These are phyloP conservation scores for Zasmidium angulare DNA, from an alignment of 2,329 filamentous ascomycete species.

Conservation along the genomic window DNA sequence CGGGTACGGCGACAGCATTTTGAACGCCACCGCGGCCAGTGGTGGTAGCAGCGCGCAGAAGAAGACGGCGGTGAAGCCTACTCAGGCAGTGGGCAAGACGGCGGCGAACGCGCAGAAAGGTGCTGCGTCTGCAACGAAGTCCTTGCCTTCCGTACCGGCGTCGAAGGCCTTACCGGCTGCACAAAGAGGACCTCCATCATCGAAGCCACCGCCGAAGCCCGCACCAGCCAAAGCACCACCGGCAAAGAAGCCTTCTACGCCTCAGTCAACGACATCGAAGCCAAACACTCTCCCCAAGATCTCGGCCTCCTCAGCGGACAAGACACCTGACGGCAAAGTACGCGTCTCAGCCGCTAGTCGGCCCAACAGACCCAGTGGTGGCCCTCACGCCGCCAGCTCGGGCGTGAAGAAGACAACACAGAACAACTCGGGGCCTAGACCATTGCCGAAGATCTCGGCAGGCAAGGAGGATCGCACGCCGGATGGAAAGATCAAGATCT, in stretches of 20 bases:
- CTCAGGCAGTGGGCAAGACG: slow-evolving; percentile 15
- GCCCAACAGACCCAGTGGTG: slow-evolving; percentile 2
- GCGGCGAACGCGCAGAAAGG: slow-evolving; percentile 7
- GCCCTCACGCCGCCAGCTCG: slow-evolving; percentile 1
- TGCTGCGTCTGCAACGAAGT: neutral
- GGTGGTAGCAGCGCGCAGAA: slow-evolving; percentile 23
- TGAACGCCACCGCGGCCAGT: slow-evolving; percentile 33
- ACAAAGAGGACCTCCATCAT: too few relatives aligned
- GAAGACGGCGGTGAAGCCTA: slow-evolving; percentile 28
- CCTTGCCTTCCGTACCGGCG: neutral
- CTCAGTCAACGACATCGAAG: neutral
- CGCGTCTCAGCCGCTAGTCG: slow-evolving; percentile 14
- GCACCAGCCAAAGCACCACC: slow-evolving; percentile 4
- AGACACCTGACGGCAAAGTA: slow-evolving; percentile 20
- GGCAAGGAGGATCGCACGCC: slow-evolving; percentile 13
- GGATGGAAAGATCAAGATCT: slow-evolving; percentile 25
- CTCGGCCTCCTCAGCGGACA: slow-evolving; percentile 14
- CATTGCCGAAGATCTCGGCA: slow-evolving; percentile 6
- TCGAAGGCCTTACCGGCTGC: slow-evolving; percentile 15
- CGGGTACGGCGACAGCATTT: slow-evolving; percentile 34
- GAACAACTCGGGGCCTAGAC: slow-evolving; percentile 3
- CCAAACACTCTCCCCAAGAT: slow-evolving; percentile 2
- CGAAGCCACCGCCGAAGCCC: too few relatives aligned
- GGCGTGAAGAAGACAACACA: slow-evolving; percentile 1
- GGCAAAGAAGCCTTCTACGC: slow-evolving; percentile 7